Percentiles rank a stretch among this genome's conserved stretches.
phyloP scores from a whole-genome alignment of 1,284 basidiomycete genomes.

The Heterobasidion annosum region DNA sequence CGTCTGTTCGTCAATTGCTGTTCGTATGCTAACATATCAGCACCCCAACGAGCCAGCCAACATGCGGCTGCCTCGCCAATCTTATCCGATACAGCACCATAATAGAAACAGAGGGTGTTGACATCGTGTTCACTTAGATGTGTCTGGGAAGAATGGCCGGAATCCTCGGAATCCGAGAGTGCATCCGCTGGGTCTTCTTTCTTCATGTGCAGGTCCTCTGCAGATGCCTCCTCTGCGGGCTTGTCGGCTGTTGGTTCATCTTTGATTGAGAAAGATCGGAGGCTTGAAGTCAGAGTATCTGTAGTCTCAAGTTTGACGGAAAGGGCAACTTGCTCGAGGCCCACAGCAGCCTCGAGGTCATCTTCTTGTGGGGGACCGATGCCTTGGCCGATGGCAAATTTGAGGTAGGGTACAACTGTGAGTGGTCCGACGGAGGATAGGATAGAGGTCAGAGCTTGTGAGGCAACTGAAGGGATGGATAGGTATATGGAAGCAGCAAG shows the following conservation, averaged over 20 bases:
- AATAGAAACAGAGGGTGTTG: slow-evolving; percentile 41
- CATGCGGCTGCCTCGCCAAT: slow-evolving; percentile 86
- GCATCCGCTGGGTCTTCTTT: slow-evolving; percentile 26
- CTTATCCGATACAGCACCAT: slow-evolving; percentile 80
- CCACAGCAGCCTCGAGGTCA: slow-evolving; percentile 53
- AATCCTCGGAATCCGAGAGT: slow-evolving; percentile 18
- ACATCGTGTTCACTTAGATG: slow-evolving; percentile 6
- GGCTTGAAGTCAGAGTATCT: slow-evolving; percentile 11
- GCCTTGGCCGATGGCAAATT: slow-evolving; percentile 75
- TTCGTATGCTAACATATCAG: slow-evolving; percentile 69
- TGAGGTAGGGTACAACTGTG: slow-evolving; percentile 72
- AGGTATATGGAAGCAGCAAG: slow-evolving; percentile 84
- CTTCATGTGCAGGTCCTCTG: slow-evolving; percentile 8
- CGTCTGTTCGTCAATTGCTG: slow-evolving; percentile 21
- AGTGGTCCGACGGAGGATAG: slow-evolving; percentile 73
- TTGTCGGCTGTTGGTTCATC: slow-evolving; percentile 9
- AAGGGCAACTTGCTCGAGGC: slow-evolving; percentile 62
- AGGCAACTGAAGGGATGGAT: slow-evolving; percentile 70
- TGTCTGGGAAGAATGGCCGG: neutral
- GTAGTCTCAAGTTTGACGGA: slow-evolving; percentile 20
- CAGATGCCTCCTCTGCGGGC: neutral
- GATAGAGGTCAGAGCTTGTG: slow-evolving; percentile 67
- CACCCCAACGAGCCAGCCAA: slow-evolving; percentile 85
- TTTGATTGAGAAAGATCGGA: slow-evolving; percentile 9
- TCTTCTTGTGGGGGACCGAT: slow-evolving; percentile 41